Base-by-base conservation (phyloP, 768 basidiomycete genomes). In the Pleurotus tuber-regium region DNA sequence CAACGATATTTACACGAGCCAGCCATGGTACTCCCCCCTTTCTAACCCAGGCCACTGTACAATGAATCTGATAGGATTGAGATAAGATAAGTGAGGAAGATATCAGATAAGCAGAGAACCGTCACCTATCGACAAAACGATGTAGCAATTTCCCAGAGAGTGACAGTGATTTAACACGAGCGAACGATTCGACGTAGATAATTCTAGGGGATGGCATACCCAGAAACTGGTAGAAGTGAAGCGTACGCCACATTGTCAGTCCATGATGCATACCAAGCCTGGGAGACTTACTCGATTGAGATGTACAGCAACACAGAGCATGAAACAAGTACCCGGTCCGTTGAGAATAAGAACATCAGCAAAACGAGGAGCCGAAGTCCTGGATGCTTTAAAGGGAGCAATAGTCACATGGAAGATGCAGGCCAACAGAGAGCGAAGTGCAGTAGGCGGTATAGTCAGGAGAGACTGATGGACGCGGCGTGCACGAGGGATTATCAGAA, bases 151-250 rank as follows among this genome's bases (percentile, higher is more conserved):
- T 91, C 21, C 87, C 96, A 21, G 92, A 93, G 18, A 95, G 73
- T 11, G 92, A 96, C 21, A 98, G 75, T 1, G 78, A 76, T 16
- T 70, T 74, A 1, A 95, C 92, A 4, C 96, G 86, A 6, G 96
- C 94, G 66, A 96, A 97, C 0, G 92, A 93, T 67, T 98, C 97
- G 33, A 98, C 76, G 64, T 97, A 99, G 46, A 99, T 79, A 24
- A 92, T 66, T 33, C 69, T 73, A 4, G 96, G 88, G 1, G 85
- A 78, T 18, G 75, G 72, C 29, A 94, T 66, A 23, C 87, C 87
- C 33, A 96, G 61, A 54, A 98, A 72, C 94, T 97, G 65, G 12
- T 23, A 24, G 51, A 48, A 61, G 16, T 59, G n/a, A n/a, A n/a
- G n/a, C n/a, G n/a, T n/a, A n/a, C n/a, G n/a, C n/a, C n/a, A n/a